Evolutionary conservation across 1,284 basidiomycete species (phyloP), one percentile per base, ranked within the genome.

Genomic region (Fomitopsis pinicola): DNA sequence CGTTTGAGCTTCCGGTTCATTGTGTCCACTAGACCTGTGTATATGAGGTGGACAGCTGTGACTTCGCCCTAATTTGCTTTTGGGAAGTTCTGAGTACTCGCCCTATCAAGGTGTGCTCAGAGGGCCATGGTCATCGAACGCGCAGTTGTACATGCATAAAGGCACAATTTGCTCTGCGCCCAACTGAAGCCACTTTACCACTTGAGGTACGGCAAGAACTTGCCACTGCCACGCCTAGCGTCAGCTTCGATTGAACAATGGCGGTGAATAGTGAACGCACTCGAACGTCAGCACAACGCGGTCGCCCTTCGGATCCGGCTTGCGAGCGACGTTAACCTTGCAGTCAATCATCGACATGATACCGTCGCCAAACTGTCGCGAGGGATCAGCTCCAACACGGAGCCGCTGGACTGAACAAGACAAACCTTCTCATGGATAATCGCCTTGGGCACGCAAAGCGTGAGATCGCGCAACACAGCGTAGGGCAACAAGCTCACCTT

Each of bases 321-420:
- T 93, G 77, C 82, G 87, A 62, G 86, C 82, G 45, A 95, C 79
- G 35, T 79, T 81, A 46, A 94, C 82, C 63, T 84, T 85, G 75
- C 92, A 95, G 72, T 92, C 91, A 63, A 95, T 95, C 82, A 95
- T 92, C 19, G 88, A 91, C 91, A 94, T 94, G 68, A 95, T 95
- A 4, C 93, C 92, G 71, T 95, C 94, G 4, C 93, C 93, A 66
- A 94, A 95, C 89, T 92, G 57, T 8, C 53, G 8, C n/a, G 15
- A 30, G 1, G 2, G 17, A 9, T 42, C 33, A 55, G 33, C 10
- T 14, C 42, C 15, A 48, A 35, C 15, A 17, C 36, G 15, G 4
- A n/a, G 30, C n/a, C n/a, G 10, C 38, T 10, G 22, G 36, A 35
- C 15, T 9, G 35, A n/a, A 17, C 19, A 26, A 14, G 22, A 59